Evolutionary conservation across 805 yeast species (phyloP).

Genomic region (Sungouiozyma intestinalis): DNA sequence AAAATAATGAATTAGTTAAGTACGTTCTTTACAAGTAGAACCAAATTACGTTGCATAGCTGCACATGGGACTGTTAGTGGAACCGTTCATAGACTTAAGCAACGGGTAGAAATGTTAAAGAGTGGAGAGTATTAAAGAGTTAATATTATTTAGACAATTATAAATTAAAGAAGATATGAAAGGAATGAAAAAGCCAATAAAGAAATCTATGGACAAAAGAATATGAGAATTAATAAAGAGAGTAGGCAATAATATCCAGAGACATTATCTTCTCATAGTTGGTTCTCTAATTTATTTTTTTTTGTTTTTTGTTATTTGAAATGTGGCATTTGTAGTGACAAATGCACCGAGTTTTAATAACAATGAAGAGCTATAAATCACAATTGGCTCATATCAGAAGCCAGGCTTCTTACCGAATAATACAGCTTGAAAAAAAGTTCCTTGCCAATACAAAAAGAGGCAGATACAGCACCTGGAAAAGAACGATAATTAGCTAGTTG

Average conservation of each 20-base stretch:
- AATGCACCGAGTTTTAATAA: not conserved
- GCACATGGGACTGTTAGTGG: too few relatives aligned
- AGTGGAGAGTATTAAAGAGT: not conserved
- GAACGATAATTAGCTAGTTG: not conserved
- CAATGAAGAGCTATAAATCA: not conserved
- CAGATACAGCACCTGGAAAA: too few relatives aligned
- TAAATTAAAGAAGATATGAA: not conserved
- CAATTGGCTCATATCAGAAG: not conserved
- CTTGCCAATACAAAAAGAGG: too few relatives aligned
- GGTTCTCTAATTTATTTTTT: too few relatives aligned
- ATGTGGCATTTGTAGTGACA: not conserved
- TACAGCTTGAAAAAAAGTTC: not conserved
- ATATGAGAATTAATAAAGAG: not conserved
- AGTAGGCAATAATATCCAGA: not conserved
- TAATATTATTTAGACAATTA: constrained; percentile 1
- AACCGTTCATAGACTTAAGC: too few relatives aligned
- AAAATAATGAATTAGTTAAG: constrained; percentile 18
- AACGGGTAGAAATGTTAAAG: not conserved
- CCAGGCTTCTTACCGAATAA: not conserved
- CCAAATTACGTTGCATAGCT: too few relatives aligned
- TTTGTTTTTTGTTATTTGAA: not conserved
- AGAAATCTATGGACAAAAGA: not conserved
- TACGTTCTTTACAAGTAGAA: constrained; percentile 20
- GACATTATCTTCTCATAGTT: too few relatives aligned
- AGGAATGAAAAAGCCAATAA: not conserved